Percentiles rank a stretch among this genome's conserved stretches.
phyloP scores from a whole-genome alignment of 768 basidiomycete genomes.

The Boletus tomentosulus region DNA sequence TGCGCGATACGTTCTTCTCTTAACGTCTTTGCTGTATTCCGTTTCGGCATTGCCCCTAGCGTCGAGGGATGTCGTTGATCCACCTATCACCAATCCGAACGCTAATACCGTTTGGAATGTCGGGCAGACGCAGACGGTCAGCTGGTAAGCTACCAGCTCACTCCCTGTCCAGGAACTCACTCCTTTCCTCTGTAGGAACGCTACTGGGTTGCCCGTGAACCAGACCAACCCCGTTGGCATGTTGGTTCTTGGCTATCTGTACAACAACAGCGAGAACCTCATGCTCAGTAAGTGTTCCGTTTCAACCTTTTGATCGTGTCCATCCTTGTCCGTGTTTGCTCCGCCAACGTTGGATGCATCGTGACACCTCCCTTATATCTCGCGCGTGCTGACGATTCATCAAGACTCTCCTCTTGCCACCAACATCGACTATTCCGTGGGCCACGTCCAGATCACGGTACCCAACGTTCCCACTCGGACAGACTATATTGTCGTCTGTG shows the following conservation, averaged over 20 bases:
- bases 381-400: constrained; percentile 6
- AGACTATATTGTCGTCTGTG: constrained; percentile 37
- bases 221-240: constrained; percentile 29
- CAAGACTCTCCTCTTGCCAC: constrained; percentile 35
- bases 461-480: constrained; percentile 30
- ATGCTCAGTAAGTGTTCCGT: constrained; percentile 23
- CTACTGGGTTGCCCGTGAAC: constrained; percentile 24
- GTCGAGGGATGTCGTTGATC: constrained; percentile 43
- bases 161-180: constrained; percentile 23
- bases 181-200: constrained; percentile 28
- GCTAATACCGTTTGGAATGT: constrained; percentile 41
- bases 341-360: neutral
- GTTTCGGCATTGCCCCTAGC: constrained; percentile 32
- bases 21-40: constrained; percentile 16
- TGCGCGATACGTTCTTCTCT: constrained; percentile 21
- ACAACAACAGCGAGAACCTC: constrained; percentile 30
- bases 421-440: constrained; percentile 29
- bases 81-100: constrained; percentile 44
- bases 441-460: constrained; percentile 32
- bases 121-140: constrained; percentile 43
- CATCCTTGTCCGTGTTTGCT: neutral
- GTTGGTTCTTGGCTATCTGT: constrained; percentile 25
- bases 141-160: constrained; percentile 37
- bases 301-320: neutral
- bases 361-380: neutral